Percentiles rank a stretch among this genome's conserved stretches.
These are phyloP conservation scores for Ceratonia siliqua DNA, from an alignment of 306 rosid species.

Conservation along the genomic window DNA sequence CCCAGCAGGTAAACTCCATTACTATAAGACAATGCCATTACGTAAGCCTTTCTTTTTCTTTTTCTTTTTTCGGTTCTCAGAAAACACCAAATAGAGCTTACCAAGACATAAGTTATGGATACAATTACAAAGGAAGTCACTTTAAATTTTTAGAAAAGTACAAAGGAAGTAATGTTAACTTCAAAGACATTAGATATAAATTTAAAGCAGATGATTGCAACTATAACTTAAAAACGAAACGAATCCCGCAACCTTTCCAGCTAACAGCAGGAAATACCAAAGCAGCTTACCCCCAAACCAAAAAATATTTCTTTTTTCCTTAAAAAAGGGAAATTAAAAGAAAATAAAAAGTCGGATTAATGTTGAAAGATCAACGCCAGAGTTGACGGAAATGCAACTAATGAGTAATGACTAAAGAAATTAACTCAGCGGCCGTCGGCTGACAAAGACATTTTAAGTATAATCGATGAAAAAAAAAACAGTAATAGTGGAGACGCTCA, in stretches of 20 bases:
- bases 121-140: too few relatives aligned
- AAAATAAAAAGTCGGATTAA: constrained; percentile 1
- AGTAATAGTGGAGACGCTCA: not conserved
- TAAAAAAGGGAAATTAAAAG: too few relatives aligned
- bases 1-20: too few relatives aligned
- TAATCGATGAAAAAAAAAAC: not conserved
- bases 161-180: too few relatives aligned
- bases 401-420: constrained; percentile 12
- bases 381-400: not conserved
- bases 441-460: constrained; percentile 15
- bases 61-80: not conserved
- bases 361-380: constrained; percentile 5
- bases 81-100: not conserved
- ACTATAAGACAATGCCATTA: not conserved
- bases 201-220: constrained; percentile 1
- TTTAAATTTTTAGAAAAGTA: too few relatives aligned
- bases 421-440: not conserved
- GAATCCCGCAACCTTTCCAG: not conserved
- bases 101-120: too few relatives aligned
- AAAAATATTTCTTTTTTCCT: too few relatives aligned
- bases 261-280: constrained; percentile 21
- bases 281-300: constrained; percentile 5
- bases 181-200: not conserved
- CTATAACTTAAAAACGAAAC: not conserved
- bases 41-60: too few relatives aligned